Base-by-base conservation (phyloP, 2,329 filamentous ascomycete species). In the Lachnellula cervina region DNA sequence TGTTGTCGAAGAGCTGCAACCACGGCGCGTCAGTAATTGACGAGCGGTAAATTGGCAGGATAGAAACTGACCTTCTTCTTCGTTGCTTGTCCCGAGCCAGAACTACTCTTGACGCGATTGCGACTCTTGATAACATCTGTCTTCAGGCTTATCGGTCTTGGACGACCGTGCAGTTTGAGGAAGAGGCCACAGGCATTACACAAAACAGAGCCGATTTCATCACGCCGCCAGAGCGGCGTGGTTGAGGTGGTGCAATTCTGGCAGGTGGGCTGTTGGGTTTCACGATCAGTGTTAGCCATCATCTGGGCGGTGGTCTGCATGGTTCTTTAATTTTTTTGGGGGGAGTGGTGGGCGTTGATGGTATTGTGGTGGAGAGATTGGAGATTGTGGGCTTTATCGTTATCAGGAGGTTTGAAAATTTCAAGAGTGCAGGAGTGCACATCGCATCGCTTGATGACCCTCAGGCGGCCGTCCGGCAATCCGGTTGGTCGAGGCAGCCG, bases 61-160 rank as follows among this genome's bases (percentile, higher is more conserved):
- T 9, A 13, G n/a, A 54, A 43, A 40, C 74, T 68, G 76, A 90
- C 90, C 86, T 95, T 96, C 74, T 91, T 85, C 73, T 86, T 92
- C 68, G 90, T 88, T 47, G 86, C 84, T 60, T 89, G 81, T 2
- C 78, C 89, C 8, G 88, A 83, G 52, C 83, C 82, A 73, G 84
- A 82, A 28, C 91, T 32, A 32, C 28, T 94, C 80, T 97, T 97
- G 66, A 97, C 93, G 62, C 94, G 86, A 75, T 99, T 99, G 68
- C 94, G 90, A 77, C 92, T 97, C 80, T 99, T 99, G 77, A 99
- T 99, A 64, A 97, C 93, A 78, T 99, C 94, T 49, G 94, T 97
- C 80, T 99, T 99, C 67, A 99, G 82, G 66, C 90, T 96, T 72
- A 96, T 97, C 64, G 94, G 94, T 55, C 94, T 87, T 58, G 94